Base-by-base conservation (phyloP, 352 stramenopile genomes). In the Globisporangium ultimum region DNA sequence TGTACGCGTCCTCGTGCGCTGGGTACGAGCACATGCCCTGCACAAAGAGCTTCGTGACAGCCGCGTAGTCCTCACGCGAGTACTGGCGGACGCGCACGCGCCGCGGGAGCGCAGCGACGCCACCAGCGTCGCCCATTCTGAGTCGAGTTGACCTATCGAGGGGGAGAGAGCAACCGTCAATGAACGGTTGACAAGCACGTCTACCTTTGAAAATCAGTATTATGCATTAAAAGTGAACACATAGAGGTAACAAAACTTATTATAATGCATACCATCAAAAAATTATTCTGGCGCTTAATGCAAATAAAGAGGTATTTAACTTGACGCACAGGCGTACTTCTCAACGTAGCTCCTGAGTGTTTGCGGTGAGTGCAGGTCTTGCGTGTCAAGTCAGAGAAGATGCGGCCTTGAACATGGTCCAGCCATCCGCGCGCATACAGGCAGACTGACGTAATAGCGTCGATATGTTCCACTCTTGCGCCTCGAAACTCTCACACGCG, bases 1-100 rank as follows among this genome's bases (percentile, higher is more conserved):
- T 60, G 46, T 57, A 48, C 34, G 71, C 63, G 20, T 69, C 55
- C 22, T 62, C 47, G 22, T 53, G 43, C 12, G 40, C 46, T 6
- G 28, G 36, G 24, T 53, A 60, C 28, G 40, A 36, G 8, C 41
- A 52, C 50, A 64, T 60, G 49, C 58, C 58, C 13, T 24, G 32
- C 11, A 28, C 41, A 41, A 64, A 64, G 52, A 64, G 42, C 46
- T 40, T 24, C 20, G 53, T 41, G 58, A 72, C 60, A 0, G 59
- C 55, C 0, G 65, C 60, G 34, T 67, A 63, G 60, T 80, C 71
- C 15, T 47, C 20, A 0, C 17, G 8, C 15, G 22, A 40, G 55
- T 67, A 77, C 42, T 62, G 43, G 11, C 66, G 71, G 51, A 77
- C 54, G 20, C 48, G 49, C 34, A 70, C 56, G 21, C 54, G 43